Base-by-base conservation (phyloP, 306 rosid genomes). In the Arachis hypogaea region DNA sequence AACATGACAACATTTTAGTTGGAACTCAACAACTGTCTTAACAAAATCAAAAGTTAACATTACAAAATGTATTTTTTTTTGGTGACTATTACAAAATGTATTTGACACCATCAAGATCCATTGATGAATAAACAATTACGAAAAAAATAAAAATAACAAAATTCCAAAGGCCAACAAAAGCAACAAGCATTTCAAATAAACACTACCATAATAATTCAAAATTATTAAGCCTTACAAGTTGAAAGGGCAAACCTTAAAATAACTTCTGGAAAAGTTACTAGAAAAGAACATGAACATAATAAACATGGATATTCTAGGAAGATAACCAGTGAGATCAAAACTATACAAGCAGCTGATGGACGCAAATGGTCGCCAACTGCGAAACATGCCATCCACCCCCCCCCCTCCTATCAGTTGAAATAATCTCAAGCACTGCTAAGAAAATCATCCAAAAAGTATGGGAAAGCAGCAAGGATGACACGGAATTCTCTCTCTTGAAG, bases 381-480 rank as follows among this genome's bases (percentile, higher is more conserved):
- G 33, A 78, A 73, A 73, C 54, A 66, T 71, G 66, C 14, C 14
- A 14, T 14, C 14, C 14, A 14, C 14, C 14, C 14, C 14, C 14
- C 14, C 14, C 14, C 14, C 14, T 14, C 14, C 14, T 14, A 14
- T 6, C 71, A 43, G 11, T 51, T 52, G 49, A 69, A 59, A 22
- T 4, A 51, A 8, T 36, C 2, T 63, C 75, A 7, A 45, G 33
- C 52, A 12, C 45, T 36, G 71, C 41, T 5, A 38, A 44, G 62
- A n/a, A n/a, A 47, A 9, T 52, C 22, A 11, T 69, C 71, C 74
- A 64, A 43, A 64, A 64, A 58, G 45, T 62, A n/a, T 43, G 30
- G 22, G 28, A 63, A 73, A 77, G 44, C 44, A 78, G 55, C 60
- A 42, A 74, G 50, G 78, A 63, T 29, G 33, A 16, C 9, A 38